A percentile compares a stretch with the other conserved stretches of the same genome.
phyloP scores from a whole-genome alignment of 2,329 filamentous ascomycete species.

The Fonsecaea erecta region DNA sequence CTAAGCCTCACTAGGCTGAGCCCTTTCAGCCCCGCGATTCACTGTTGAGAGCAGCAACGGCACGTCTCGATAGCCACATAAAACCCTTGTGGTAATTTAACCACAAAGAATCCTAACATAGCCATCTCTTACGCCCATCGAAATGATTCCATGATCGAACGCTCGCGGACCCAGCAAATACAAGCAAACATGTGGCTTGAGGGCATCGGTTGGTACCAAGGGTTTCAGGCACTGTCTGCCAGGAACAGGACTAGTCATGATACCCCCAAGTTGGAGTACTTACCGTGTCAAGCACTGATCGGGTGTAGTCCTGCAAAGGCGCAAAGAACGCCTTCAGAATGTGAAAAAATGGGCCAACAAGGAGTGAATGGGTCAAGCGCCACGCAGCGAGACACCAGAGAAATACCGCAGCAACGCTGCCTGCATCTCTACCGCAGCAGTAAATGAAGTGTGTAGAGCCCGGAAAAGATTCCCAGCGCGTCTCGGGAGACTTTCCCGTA shows the following conservation, averaged over 20 bases:
- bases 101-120: neutral
- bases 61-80: neutral
- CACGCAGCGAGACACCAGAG: too few species aligned
- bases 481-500: neutral
- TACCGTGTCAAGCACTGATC: neutral
- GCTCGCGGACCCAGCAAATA: too few species aligned
- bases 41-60: too few species aligned
- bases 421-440: too few species aligned
- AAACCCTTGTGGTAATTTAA: neutral
- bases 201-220: neutral
- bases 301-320: neutral
- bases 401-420: too few species aligned
- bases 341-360: too few species aligned
- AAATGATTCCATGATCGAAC: neutral
- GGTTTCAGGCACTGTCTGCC: neutral
- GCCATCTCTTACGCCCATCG: neutral
- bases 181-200: neutral
- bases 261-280: neutral
- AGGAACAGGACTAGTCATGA: slow-evolving; percentile 1
- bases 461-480: neutral
- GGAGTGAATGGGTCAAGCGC: too few species aligned
- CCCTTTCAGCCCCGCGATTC: too few species aligned
- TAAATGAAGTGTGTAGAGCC: neutral
- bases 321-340: too few species aligned
- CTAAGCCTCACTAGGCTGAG: too few species aligned